A percentile compares a stretch with the other conserved stretches of the same genome.
Conservation (phyloP, 305 asterid species). For the Rubia peregrina region DNA sequence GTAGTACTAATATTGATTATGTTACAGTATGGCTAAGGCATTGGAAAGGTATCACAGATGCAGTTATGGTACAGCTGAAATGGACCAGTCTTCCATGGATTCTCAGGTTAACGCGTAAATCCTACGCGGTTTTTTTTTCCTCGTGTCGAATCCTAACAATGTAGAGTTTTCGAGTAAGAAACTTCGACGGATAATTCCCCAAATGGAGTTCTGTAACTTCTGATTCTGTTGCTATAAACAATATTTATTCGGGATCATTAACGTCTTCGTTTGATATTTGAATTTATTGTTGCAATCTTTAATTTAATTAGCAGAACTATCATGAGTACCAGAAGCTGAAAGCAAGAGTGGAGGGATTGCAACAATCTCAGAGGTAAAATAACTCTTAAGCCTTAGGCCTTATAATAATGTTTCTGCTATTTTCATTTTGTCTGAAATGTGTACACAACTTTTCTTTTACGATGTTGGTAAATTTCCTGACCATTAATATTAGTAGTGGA, state of each 20-base stretch:
- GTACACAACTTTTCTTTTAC: background rate
- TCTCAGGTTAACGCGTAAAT: constrained; percentile 16
- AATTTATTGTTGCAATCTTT: background rate
- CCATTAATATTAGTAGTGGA: no score
- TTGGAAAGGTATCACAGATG: constrained; percentile 30
- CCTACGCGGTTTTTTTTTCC: background rate
- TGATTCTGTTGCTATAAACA: background rate
- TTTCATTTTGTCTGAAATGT: background rate
- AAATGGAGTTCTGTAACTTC: background rate
- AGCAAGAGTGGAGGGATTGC: constrained; percentile 47
- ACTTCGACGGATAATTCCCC: background rate
- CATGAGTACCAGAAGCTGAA: constrained; percentile 56
- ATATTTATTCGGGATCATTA: background rate
- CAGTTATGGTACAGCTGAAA: constrained; percentile 23
- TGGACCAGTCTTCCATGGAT: constrained; percentile 21
- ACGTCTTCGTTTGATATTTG: background rate
- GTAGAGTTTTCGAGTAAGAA: background rate
- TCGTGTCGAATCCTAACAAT: background rate
- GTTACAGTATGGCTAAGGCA: constrained; percentile 21
- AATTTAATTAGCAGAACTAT: constrained; percentile 33
- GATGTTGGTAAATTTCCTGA: no score
- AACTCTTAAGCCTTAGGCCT: background rate
- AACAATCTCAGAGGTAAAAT: constrained; percentile 54
- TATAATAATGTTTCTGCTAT: background rate
- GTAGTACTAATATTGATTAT: background rate